Conservation (phyloP, 2,329 filamentous ascomycete species). For the Talaromyces sp. region DNA sequence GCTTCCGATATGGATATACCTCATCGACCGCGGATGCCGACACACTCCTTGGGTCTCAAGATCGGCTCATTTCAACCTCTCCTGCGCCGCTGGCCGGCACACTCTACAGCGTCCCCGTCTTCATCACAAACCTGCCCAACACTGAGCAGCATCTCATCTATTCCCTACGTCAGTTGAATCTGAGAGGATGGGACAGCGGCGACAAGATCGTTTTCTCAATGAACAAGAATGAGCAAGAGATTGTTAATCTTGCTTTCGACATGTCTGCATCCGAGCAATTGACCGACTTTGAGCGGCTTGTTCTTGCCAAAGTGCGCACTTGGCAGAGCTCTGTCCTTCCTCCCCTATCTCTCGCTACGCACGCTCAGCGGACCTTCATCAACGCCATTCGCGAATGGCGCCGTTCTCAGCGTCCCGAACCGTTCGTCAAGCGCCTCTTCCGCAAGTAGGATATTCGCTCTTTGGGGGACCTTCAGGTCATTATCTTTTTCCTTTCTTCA, state of each 20-base stretch:
- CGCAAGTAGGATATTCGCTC: background rate
- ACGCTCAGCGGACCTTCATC: background rate
- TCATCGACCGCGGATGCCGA: background rate
- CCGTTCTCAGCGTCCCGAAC: background rate
- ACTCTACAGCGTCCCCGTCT: background rate
- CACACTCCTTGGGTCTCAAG: background rate
- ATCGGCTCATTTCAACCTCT: background rate
- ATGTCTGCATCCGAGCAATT: background rate
- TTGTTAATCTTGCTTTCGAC: background rate
- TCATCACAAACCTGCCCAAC: background rate
- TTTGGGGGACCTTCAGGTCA: background rate
- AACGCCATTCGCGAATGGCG: background rate
- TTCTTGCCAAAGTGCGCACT: background rate
- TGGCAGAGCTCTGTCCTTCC: background rate
- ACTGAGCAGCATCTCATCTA: background rate
- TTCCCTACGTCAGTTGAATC: background rate
- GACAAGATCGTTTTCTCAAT: background rate
- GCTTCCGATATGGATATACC: background rate
- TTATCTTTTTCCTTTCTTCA: background rate
- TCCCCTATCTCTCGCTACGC: background rate
- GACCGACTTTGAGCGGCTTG: background rate
- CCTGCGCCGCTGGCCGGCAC: background rate
- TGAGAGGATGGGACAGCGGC: background rate
- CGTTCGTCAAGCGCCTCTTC: background rate
- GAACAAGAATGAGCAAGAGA: background rate